phyloP scores from a whole-genome alignment of 441 rosid genomes.

The Erysimum pusillum region DNA sequence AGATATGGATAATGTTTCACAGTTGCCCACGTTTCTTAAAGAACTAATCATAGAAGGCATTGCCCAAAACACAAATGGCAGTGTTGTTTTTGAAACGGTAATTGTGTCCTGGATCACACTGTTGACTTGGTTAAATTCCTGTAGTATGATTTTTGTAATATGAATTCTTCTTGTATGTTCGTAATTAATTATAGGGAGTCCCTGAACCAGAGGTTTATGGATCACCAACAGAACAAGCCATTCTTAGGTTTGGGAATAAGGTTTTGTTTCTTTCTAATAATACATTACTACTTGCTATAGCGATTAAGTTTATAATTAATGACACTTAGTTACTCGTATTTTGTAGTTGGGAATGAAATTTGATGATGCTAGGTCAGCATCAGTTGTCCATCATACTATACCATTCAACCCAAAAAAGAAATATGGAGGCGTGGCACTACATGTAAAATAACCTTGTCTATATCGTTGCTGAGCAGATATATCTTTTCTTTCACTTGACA shows the following conservation, averaged over 20 bases:
- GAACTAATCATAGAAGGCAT: constrained; percentile 70
- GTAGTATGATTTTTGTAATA: neutral
- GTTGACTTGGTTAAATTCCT: constrained; percentile 2
- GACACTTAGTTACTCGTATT: constrained; percentile 20
- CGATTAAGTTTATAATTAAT: constrained; percentile 16
- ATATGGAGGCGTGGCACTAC: constrained; percentile 86
- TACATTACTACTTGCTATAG: neutral
- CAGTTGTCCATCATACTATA: constrained; percentile 65
- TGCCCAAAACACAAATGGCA: constrained; percentile 83
- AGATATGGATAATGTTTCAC: constrained; percentile 56
- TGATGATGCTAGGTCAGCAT: constrained; percentile 78
- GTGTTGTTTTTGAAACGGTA: constrained; percentile 64
- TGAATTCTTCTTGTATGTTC: neutral
- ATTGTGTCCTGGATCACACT: constrained; percentile 42
- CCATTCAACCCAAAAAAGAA: constrained; percentile 94
- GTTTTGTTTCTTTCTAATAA: constrained; percentile 47
- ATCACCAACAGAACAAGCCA: constrained; percentile 91
- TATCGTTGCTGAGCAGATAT: neutral
- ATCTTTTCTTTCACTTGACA: constrained; percentile 13
- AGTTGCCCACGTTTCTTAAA: constrained; percentile 49
- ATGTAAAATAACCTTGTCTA: constrained; percentile 22
- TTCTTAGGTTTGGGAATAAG: constrained; percentile 86
- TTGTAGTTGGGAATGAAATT: no score
- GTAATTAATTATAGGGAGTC: constrained; percentile 59
- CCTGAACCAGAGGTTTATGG: constrained; percentile 74